Evolutionary conservation across 192 early-diverging fungal species (phyloP), one percentile per base, ranked within the genome.

Genomic region (Coemansia sp.): DNA sequence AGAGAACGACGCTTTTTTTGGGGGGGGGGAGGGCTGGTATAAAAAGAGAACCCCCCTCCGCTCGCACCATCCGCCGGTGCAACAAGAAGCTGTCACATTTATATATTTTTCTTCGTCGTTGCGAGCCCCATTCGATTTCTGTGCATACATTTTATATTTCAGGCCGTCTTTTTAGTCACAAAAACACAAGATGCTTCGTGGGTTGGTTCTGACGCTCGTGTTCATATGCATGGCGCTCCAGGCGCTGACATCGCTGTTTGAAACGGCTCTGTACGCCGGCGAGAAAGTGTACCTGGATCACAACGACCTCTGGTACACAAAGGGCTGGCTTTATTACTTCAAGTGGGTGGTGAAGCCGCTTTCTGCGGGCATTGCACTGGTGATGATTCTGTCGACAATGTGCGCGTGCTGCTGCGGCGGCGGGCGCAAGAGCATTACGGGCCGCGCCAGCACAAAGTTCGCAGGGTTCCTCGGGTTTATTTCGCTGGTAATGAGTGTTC

Each of bases 301-400:
- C 26, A 75, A 83, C 58, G 63, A 74, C 52, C 63, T 83, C 15
- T 52, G 63, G 23, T 83, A 83, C 72, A 72, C 80, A 21, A 70
- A 69, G 60, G 75, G 75, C 15, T 83, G 80, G 80, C 75, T 68
- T 56, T 83, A 77, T 72, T 67, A 75, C 75, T 83, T 77, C 74
- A 83, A 83, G 59, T 83, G 80, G 76, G 80, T 74, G 1, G 66
- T 83, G 20, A 83, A 83, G 64, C 76, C 76, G 36, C 72, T 83
- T 41, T 83, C 80, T 44, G 68, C 72, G 9, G 64, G 26, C 7
- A n/a, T 78, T 21, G 60, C 80, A n/a, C 61, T 83, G 36, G 58
- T 60, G 26, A 64, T 83, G 60, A 38, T 73, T 49, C n/a, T 83
- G 53, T 62, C 63, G 46, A 61, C 66, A 5, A 26, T 77, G 66